Evolutionary conservation across 208 protist genomes (phyloP).

Genomic region (Leishmania major): DNA sequence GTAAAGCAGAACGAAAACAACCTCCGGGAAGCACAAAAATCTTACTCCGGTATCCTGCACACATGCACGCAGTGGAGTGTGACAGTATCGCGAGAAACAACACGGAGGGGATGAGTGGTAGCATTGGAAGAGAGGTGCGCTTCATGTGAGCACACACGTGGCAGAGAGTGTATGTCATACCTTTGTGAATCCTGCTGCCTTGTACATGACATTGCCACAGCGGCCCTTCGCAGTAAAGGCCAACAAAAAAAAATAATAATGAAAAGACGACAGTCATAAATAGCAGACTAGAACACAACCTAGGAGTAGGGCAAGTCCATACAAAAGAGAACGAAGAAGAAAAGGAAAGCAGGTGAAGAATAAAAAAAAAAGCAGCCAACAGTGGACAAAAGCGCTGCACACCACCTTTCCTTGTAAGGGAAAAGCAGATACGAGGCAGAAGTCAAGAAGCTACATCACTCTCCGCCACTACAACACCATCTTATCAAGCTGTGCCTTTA

Average conservation of each 20-base stretch:
- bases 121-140: not conserved
- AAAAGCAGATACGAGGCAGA: constrained; percentile 10
- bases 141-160: not conserved
- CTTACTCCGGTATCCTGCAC: not conserved
- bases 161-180: constrained; percentile 9
- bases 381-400: not conserved
- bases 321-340: constrained; percentile 10
- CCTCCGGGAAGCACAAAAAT: not conserved
- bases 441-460: not conserved
- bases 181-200: constrained; percentile 4
- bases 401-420: not conserved
- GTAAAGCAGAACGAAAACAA: not conserved
- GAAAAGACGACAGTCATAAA: not conserved
- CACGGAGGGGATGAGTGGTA: not conserved
- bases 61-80: not conserved
- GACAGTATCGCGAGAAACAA: not conserved
- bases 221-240: not conserved
- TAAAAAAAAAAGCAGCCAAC: not conserved
- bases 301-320: not conserved
- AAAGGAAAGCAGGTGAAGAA: not conserved
- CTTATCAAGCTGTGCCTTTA: constrained; percentile 75
- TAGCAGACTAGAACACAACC: not conserved
- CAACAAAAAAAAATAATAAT: not conserved
- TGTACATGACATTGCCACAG: not conserved
- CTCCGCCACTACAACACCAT: constrained; percentile 36